Evolutionary conservation across 257 asterid species (phyloP).

Genomic region (Rhazya stricta): DNA sequence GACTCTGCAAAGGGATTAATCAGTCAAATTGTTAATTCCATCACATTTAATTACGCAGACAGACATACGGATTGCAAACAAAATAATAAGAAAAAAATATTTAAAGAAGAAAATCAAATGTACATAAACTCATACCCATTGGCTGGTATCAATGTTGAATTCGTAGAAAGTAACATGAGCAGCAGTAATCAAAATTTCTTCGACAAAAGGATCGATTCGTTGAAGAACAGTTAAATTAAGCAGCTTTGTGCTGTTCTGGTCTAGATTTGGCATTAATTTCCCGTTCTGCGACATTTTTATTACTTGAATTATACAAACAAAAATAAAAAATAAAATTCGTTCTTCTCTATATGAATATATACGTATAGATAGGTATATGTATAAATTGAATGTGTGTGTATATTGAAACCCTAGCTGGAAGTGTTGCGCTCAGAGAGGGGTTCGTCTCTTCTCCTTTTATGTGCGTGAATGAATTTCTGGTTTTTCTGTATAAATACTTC

Average conservation of each 20-base stretch:
- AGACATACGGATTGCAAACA: background rate
- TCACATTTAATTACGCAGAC: background rate
- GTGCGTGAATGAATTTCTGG: background rate
- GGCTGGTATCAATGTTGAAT: conserved; percentile 54
- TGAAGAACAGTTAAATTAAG: conserved; percentile 81
- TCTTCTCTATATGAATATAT: background rate
- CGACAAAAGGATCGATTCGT: conserved; percentile 73
- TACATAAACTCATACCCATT: conserved; percentile 55
- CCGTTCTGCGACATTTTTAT: conserved; percentile 29
- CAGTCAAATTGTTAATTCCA: conserved; percentile 5
- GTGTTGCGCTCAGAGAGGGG: background rate
- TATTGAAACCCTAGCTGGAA: background rate
- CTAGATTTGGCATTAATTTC: conserved; percentile 75
- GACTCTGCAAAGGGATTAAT: conserved; percentile 47
- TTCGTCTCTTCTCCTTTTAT: background rate
- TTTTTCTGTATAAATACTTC: background rate
- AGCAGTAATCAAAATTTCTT: conserved; percentile 73
- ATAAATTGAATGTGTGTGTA: background rate
- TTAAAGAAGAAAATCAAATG: too few relatives aligned
- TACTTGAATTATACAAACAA: background rate
- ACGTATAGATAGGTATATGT: background rate
- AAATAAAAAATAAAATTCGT: background rate
- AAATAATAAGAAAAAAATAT: background rate
- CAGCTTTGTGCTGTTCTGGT: conserved; percentile 63
- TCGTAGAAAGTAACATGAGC: conserved; percentile 74